phyloP scores from a whole-genome alignment of 768 basidiomycete species.

The Kondoa subrosea region DNA sequence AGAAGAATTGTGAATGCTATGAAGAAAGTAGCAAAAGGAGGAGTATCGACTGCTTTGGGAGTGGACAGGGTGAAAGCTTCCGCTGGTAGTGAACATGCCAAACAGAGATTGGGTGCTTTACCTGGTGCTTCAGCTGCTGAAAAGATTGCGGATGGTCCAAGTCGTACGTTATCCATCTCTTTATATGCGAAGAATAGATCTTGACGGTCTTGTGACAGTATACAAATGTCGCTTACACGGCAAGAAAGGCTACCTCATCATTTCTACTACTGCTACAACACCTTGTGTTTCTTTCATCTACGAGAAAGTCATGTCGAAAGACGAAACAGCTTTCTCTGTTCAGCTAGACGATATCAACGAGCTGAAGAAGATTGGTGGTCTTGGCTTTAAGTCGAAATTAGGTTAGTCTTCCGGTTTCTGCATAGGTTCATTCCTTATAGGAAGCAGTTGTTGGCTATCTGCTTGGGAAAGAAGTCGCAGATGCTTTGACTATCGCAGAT shows the following conservation, averaged over 20 bases:
- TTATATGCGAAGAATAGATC: neutral
- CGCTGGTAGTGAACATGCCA: conserved; percentile 29
- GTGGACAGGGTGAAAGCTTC: conserved; percentile 32
- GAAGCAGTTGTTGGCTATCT: conserved; percentile 31
- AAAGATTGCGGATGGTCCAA: conserved; percentile 29
- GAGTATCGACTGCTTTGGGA: conserved; percentile 30
- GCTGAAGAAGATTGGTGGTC: conserved; percentile 33
- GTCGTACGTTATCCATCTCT: conserved; percentile 24
- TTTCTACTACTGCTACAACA: conserved; percentile 30
- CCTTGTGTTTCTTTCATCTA: conserved; percentile 30
- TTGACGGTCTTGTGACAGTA: neutral
- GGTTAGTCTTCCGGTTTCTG: neutral
- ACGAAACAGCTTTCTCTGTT: conserved; percentile 24
- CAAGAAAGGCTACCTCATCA: conserved; percentile 29
- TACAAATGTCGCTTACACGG: conserved; percentile 27
- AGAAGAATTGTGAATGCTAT: conserved; percentile 22
- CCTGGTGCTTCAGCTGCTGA: conserved; percentile 2
- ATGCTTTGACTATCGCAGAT: conserved; percentile 31
- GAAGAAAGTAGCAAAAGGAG: conserved; percentile 30
- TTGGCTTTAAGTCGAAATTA: conserved; percentile 36
- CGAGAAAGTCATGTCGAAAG: conserved; percentile 11
- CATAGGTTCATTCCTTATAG: neutral
- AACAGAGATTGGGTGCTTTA: conserved; percentile 31
- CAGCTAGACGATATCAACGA: conserved; percentile 29
- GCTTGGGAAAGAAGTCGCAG: conserved; percentile 21